Conservation (phyloP, 2,329 filamentous ascomycete genomes). For the Fusarium penzigii region DNA sequence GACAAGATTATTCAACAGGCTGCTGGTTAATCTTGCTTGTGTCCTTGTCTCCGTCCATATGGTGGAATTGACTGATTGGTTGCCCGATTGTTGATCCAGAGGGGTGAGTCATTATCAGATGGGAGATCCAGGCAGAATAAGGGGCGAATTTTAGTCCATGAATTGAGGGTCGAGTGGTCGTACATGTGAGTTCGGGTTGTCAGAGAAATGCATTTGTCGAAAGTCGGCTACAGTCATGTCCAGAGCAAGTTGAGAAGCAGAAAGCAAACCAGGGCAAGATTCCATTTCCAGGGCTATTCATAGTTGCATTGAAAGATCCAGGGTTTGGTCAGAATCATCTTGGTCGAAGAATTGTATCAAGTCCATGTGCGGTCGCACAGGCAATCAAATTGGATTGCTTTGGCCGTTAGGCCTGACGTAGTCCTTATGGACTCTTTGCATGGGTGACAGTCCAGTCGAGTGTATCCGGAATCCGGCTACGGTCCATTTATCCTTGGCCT, state of each 20-base stretch:
- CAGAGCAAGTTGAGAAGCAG: conserved; percentile 4
- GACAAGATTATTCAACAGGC: conserved; percentile 10
- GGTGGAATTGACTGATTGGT: not conserved
- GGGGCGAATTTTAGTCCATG: not conserved
- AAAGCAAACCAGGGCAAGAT: conserved; percentile 11
- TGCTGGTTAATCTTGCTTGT: conserved; percentile 16
- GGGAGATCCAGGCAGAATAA: not conserved
- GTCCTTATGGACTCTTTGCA: conserved; percentile 16
- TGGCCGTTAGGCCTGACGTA: conserved; percentile 16
- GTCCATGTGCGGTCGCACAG: conserved; percentile 33
- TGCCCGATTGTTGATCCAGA: not conserved
- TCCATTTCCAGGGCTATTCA: conserved; percentile 11
- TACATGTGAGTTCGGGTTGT: not conserved
- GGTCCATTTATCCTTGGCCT: not conserved
- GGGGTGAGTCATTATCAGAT: not conserved
- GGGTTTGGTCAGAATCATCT: not conserved
- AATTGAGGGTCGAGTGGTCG: not conserved
- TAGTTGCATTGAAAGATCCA: conserved; percentile 8
- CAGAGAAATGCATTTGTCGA: not conserved
- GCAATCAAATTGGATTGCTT: conserved; percentile 38
- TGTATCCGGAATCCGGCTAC: conserved; percentile 2
- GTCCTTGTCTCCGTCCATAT: conserved; percentile 15
- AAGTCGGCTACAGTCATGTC: not conserved
- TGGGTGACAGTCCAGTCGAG: conserved; percentile 6
- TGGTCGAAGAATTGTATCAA: conserved; percentile 1